A percentile compares a stretch with the other conserved stretches of the same genome.
Conservation (phyloP, 768 basidiomycete species). For the Phanerochaete sordida region DNA sequence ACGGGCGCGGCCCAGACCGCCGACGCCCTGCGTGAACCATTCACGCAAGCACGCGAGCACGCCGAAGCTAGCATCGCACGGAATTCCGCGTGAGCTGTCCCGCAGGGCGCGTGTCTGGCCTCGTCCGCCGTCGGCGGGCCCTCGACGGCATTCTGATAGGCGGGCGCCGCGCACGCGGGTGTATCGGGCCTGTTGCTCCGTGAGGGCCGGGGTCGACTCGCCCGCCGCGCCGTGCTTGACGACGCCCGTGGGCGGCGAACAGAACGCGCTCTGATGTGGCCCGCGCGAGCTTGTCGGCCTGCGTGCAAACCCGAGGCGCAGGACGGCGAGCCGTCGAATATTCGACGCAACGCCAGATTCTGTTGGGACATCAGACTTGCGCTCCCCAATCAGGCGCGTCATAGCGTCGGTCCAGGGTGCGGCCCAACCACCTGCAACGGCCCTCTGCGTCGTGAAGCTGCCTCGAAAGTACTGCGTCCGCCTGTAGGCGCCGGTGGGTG, state of each 20-base stretch:
- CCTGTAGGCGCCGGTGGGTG: neutral
- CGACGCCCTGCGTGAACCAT: neutral
- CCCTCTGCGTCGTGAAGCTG: neutral
- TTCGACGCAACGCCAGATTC: neutral
- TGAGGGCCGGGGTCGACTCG: neutral
- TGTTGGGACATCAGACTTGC: neutral
- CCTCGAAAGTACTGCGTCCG: neutral
- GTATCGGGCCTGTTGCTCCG: neutral
- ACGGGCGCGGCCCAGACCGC: neutral
- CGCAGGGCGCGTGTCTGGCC: neutral
- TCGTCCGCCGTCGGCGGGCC: neutral
- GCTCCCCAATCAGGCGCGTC: neutral
- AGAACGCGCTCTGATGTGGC: neutral
- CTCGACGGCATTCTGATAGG: neutral
- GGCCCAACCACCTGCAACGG: neutral
- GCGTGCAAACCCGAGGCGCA: neutral
- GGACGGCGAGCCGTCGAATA: neutral
- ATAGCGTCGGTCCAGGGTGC: neutral
- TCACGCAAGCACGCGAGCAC: neutral
- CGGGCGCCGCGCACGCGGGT: neutral
- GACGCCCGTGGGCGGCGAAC: neutral
- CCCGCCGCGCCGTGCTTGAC: neutral
- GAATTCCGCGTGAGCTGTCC: neutral
- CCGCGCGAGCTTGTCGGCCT: neutral
- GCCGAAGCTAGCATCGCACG: neutral